Conservation (phyloP, 169 alveolate genomes). For the Cystoisospora suis region DNA sequence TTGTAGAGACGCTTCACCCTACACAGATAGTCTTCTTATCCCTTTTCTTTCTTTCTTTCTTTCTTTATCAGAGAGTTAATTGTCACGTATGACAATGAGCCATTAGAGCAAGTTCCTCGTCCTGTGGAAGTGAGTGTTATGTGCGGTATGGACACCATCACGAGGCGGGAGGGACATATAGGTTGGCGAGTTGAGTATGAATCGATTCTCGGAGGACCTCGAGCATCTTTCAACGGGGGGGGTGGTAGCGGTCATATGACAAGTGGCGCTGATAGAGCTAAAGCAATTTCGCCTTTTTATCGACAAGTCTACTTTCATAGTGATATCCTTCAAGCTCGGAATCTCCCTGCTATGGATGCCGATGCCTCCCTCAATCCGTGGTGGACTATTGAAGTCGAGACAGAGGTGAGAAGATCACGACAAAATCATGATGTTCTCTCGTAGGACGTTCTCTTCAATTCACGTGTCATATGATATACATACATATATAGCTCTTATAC, state of each 20-base stretch:
- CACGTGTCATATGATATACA: too few relatives aligned
- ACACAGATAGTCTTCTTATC: too few relatives aligned
- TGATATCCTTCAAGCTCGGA: slow-evolving; percentile 58
- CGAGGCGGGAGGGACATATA: slow-evolving; percentile 39
- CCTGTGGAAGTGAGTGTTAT: slow-evolving; percentile 31
- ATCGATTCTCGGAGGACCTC: slow-evolving; percentile 43
- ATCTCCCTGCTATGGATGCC: slow-evolving; percentile 48
- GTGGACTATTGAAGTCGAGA: slow-evolving; percentile 56
- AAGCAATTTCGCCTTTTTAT: slow-evolving; percentile 39
- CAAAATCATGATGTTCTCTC: too few relatives aligned
- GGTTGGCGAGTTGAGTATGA: slow-evolving; percentile 26
- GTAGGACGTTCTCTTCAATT: too few relatives aligned
- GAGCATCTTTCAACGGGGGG: too few relatives aligned
- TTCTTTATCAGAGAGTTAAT: not conserved
- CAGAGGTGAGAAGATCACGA: slow-evolving; percentile 54
- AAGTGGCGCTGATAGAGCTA: not conserved
- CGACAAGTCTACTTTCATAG: slow-evolving; percentile 37
- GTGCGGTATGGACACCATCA: slow-evolving; percentile 46
- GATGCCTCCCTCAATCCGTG: slow-evolving; percentile 56
- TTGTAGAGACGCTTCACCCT: too few relatives aligned
- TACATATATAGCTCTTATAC: too few relatives aligned
- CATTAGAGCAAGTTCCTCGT: not conserved
- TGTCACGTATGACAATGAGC: not conserved
- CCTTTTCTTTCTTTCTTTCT: not conserved
- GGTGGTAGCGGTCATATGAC: too few relatives aligned